Evolutionary conservation across 345 rosid genomes (phyloP).

Genomic region (Syzygium grande): DNA sequence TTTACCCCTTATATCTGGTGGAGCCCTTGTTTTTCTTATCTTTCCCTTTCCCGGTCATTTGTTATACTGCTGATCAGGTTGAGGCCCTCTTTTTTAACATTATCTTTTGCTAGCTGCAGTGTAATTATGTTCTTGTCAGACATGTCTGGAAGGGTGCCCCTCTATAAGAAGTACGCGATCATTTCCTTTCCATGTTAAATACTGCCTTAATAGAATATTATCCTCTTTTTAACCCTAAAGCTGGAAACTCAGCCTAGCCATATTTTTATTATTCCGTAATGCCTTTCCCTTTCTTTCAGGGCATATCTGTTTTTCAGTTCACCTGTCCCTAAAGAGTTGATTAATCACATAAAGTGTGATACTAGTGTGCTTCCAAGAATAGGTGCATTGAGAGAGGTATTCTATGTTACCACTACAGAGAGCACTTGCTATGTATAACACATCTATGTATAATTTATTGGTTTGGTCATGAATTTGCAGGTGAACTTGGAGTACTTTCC

Average conservation of each 20-base stretch:
- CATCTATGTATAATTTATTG: neutral
- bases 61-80: neutral
- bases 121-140: constrained; percentile 94
- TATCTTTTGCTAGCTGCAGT: constrained; percentile 56
- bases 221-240: neutral
- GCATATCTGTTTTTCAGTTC: constrained; percentile 84
- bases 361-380: constrained; percentile 82
- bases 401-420: neutral
- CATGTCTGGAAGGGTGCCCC: constrained; percentile 96
- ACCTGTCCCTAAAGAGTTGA: constrained; percentile 60
- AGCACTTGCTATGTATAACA: neutral
- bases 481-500: constrained; percentile 95
- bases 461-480: constrained; percentile 28
- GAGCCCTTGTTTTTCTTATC: neutral
- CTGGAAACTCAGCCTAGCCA: neutral
- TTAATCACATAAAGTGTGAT: constrained; percentile 85
- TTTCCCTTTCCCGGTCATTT: neutral
- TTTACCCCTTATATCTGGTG: neutral
- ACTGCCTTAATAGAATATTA: neutral
- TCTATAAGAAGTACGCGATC: constrained; percentile 68
- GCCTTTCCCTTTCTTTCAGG: constrained; percentile 19
- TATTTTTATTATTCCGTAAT: constrained; percentile 7
- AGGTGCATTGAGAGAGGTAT: constrained; percentile 90
- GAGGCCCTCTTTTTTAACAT: constrained; percentile 14
- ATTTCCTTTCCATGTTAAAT: neutral